Conservation (phyloP, 163 green algal genomes). For the Scenedesmus sp. region DNA sequence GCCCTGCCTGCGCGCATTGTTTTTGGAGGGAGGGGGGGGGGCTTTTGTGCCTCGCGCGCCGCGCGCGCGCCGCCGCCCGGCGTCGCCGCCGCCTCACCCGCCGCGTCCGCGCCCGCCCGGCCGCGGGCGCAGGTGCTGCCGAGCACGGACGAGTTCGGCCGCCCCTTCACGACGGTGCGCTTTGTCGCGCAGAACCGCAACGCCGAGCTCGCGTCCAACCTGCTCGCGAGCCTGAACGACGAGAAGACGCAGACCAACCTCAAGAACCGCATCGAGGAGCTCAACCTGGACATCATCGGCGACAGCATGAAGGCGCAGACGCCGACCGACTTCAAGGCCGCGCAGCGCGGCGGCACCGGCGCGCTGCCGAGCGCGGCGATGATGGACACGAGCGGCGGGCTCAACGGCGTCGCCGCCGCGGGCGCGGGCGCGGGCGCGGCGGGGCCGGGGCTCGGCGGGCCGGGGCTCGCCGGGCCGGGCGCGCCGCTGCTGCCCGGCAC, state of each 20-base stretch:
- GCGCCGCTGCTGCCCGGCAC: background rate
- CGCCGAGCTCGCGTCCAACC: conserved; percentile 22
- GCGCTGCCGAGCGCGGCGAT: conserved; percentile 15
- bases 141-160: conserved; percentile 22
- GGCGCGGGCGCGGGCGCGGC: conserved; percentile 1
- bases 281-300: conserved; percentile 38
- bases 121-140: conserved; percentile 14
- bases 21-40: no score
- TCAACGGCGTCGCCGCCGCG: conserved; percentile 32
- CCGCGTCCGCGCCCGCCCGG: background rate
- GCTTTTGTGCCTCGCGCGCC: no score
- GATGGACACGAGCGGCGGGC: conserved; percentile 28
- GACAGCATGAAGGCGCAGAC: conserved; percentile 44
- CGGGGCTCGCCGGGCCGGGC: background rate
- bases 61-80: no score
- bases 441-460: background rate
- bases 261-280: conserved; percentile 43
- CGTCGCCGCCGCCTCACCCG: background rate
- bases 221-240: conserved; percentile 29
- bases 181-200: conserved; percentile 33
- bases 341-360: background rate
- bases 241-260: conserved; percentile 36
- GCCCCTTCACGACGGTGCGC: conserved; percentile 18
- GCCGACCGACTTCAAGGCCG: conserved; percentile 35
- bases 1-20: background rate